A percentile compares a stretch with the other conserved stretches of the same genome.
These are phyloP conservation scores for Hymenoscyphus fraxineus DNA, from an alignment of 2,329 filamentous ascomycete genomes.

Conservation along the genomic window DNA sequence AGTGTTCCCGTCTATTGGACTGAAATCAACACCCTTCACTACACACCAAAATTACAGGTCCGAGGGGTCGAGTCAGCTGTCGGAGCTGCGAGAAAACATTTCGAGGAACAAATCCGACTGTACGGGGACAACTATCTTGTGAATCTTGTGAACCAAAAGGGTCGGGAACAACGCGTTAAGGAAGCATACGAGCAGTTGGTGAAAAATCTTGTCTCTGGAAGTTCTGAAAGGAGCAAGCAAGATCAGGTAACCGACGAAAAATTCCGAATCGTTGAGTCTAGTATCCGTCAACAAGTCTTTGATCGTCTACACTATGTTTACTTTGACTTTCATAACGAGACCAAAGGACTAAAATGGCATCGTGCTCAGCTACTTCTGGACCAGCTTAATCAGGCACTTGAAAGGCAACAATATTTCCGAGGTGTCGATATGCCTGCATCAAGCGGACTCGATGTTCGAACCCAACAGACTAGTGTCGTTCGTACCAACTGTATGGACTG, in stretches of 20 bases:
- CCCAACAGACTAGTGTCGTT: slow-evolving; percentile 82
- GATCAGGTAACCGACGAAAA: slow-evolving; percentile 72
- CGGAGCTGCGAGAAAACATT: slow-evolving; percentile 78
- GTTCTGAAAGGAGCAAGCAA: slow-evolving; percentile 61
- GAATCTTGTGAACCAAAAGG: slow-evolving; percentile 95
- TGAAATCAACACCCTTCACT: slow-evolving; percentile 89
- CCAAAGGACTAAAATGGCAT: slow-evolving; percentile 91
- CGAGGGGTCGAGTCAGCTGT: slow-evolving; percentile 78
- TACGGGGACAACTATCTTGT: slow-evolving; percentile 98
- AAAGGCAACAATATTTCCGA: slow-evolving; percentile 85
- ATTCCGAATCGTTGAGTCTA: slow-evolving; percentile 71
- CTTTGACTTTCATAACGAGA: slow-evolving; percentile 98
- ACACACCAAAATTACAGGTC: slow-evolving; percentile 86
- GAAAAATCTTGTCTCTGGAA: slow-evolving; percentile 65
- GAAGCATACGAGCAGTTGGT: slow-evolving; percentile 92
- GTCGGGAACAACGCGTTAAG: slow-evolving; percentile 84
- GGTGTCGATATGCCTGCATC: slow-evolving; percentile 79
- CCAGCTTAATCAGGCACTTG: slow-evolving; percentile 70
- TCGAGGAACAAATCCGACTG: slow-evolving; percentile 85
- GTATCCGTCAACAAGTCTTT: slow-evolving; percentile 55
- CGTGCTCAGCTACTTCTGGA: slow-evolving; percentile 84
- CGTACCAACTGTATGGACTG: slow-evolving; percentile 99
- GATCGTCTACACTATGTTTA: slow-evolving; percentile 94
- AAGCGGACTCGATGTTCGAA: slow-evolving; percentile 74
- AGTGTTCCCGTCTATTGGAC: slow-evolving; percentile 96